Evolutionary conservation across 179 eudicot species (phyloP).

Genomic region (Gypsophila paniculata): DNA sequence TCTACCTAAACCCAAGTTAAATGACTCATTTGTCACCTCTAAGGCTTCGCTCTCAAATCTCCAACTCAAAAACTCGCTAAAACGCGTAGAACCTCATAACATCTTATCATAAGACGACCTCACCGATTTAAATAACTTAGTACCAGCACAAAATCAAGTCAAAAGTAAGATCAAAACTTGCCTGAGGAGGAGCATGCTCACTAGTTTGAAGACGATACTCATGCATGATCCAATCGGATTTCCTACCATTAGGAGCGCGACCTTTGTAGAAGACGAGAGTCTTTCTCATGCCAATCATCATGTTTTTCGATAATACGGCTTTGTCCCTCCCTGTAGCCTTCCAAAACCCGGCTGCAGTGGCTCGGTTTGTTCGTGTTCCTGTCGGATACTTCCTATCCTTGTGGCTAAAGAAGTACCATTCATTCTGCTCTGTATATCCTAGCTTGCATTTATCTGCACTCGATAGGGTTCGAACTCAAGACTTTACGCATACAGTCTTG

Average conservation of each 20-base stretch:
- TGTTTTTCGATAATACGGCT: constrained; percentile 65
- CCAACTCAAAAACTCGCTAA: too few species aligned
- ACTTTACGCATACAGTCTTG: too few species aligned
- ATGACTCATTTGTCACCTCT: too few species aligned
- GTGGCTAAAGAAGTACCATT: constrained; percentile 95
- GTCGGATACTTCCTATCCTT: constrained; percentile 90
- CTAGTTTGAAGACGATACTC: constrained; percentile 81
- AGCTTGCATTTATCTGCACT: constrained; percentile 62
- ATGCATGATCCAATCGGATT: constrained; percentile 90
- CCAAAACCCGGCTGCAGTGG: constrained; percentile 86
- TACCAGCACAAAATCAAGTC: not conserved
- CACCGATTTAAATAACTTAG: not conserved
- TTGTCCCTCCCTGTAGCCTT: constrained; percentile 93
- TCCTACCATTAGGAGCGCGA: constrained; percentile 78
- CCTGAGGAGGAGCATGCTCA: constrained; percentile 75
- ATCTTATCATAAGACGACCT: not conserved
- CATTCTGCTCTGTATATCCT: constrained; percentile 65
- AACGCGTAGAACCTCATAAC: too few species aligned
- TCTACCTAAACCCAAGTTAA: too few species aligned
- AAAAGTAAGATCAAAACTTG: constrained; percentile 21
- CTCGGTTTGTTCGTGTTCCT: constrained; percentile 76
- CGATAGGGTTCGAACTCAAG: not conserved
- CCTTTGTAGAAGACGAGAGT: constrained; percentile 86
- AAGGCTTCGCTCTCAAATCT: too few species aligned
- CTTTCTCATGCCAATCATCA: constrained; percentile 83